Evolutionary conservation across 129 eudicot genomes (phyloP).

Genomic region (Pittosporum tobira): DNA sequence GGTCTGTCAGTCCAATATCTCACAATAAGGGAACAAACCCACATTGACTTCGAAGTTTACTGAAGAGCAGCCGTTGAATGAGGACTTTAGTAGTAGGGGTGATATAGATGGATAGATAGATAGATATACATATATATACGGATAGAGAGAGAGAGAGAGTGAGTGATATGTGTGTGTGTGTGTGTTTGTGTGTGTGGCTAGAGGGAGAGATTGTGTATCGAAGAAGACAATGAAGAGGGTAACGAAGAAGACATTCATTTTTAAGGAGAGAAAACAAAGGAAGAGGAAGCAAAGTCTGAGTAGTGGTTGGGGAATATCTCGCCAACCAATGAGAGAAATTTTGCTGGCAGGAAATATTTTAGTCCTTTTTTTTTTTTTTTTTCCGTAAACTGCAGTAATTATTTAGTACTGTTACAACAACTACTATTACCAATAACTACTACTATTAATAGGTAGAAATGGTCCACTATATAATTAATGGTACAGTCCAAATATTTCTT

Average conservation of each 20-base stretch:
- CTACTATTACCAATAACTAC: background rate
- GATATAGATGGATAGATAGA: background rate
- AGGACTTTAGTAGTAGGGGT: background rate
- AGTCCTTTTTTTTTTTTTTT: background rate
- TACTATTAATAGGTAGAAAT: no score
- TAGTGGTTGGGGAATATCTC: slow-evolving; percentile 16
- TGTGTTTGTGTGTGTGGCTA: background rate
- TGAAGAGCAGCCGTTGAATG: background rate
- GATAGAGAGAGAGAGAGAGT: background rate
- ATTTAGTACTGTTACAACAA: background rate
- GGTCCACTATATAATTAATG: no score
- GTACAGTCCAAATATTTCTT: no score
- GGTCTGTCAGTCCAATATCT: slow-evolving; percentile 8
- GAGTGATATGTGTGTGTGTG: background rate
- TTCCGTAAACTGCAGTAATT: background rate
- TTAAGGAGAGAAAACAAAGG: background rate
- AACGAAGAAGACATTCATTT: background rate
- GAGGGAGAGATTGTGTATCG: background rate
- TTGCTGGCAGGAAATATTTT: slow-evolving; percentile 15
- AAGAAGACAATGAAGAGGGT: background rate
- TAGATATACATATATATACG: background rate
- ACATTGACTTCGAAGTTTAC: background rate
- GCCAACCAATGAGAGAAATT: slow-evolving; percentile 10
- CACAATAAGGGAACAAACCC: background rate
- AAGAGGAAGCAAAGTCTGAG: background rate